A percentile compares a stretch with the other conserved stretches of the same genome.
Evolutionary conservation across 176 grass and related monocot species (phyloP).

Genomic region (Cenchrus purpureus): DNA sequence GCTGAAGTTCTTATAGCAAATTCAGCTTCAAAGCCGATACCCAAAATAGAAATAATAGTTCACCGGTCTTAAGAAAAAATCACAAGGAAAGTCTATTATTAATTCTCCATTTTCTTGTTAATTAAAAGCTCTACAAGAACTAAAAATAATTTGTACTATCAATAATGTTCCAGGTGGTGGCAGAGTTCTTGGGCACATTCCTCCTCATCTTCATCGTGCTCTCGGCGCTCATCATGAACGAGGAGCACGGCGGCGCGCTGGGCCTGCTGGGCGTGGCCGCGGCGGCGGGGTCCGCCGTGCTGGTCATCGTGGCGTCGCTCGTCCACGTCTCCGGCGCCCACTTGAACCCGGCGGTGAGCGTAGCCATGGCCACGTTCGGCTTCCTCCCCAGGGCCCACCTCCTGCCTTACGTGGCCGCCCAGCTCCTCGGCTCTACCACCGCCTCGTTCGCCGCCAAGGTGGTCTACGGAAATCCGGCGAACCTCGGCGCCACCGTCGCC

Average conservation of each 20-base stretch:
- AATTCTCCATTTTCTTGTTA: background rate
- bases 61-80: background rate
- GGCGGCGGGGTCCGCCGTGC: constrained; percentile 39
- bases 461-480: constrained; percentile 38
- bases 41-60: too few species aligned
- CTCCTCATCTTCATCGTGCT: constrained; percentile 60
- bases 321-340: constrained; percentile 62
- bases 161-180: constrained; percentile 27
- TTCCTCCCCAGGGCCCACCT: constrained; percentile 54
- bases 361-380: constrained; percentile 52
- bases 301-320: constrained; percentile 48
- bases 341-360: constrained; percentile 65
- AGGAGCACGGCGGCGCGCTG: constrained; percentile 33
- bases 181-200: constrained; percentile 75
- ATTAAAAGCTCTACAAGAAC: background rate
- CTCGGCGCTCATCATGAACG: constrained; percentile 57
- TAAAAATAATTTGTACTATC: background rate
- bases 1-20: too few species aligned
- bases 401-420: constrained; percentile 45
- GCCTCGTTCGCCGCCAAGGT: constrained; percentile 57
- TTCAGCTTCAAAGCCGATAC: too few species aligned
- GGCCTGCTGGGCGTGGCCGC: constrained; percentile 44
- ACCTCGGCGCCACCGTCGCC: constrained; percentile 4
- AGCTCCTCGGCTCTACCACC: constrained; percentile 46
- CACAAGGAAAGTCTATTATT: background rate